Evolutionary conservation across 768 basidiomycete genomes (phyloP).

Genomic region (Panellus pusillus): DNA sequence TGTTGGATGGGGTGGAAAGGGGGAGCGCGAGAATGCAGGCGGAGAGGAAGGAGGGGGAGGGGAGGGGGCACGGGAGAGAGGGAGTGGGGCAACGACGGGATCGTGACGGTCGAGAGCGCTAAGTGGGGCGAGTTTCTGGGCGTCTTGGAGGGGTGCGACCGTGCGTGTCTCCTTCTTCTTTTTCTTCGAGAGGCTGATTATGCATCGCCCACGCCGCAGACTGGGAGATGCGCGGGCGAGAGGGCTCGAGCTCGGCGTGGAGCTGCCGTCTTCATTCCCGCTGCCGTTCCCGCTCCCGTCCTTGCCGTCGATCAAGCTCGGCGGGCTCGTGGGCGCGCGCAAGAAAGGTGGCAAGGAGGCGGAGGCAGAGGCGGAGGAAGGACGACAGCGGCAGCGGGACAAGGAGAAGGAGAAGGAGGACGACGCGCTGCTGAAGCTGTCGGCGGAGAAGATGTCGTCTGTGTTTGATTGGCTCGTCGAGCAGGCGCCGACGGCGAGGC

Average conservation of each 20-base stretch:
- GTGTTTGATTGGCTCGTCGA: slow-evolving; percentile 83
- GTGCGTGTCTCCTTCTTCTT: slow-evolving; percentile 42
- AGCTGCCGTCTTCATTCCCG: slow-evolving; percentile 42
- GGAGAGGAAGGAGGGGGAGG: slow-evolving; percentile 57
- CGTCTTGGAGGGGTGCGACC: slow-evolving; percentile 85
- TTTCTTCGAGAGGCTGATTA: background rate
- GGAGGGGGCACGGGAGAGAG: slow-evolving; percentile 36
- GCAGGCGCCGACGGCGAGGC: no score
- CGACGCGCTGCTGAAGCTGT: slow-evolving; percentile 61
- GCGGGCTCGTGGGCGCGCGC: slow-evolving; percentile 55
- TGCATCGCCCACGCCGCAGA: slow-evolving; percentile 38
- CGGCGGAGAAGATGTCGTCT: slow-evolving; percentile 70
- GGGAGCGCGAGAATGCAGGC: slow-evolving; percentile 43
- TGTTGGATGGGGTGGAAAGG: slow-evolving; percentile 83
- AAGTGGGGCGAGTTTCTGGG: slow-evolving; percentile 97
- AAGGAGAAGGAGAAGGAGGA: slow-evolving; percentile 6
- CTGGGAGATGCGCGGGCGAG: slow-evolving; percentile 93
- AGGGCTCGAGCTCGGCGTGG: slow-evolving; percentile 69
- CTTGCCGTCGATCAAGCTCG: slow-evolving; percentile 33
- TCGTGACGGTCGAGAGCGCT: slow-evolving; percentile 90
- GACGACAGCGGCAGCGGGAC: no score
- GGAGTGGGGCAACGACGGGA: slow-evolving; percentile 86
- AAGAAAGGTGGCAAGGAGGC: slow-evolving; percentile 47
- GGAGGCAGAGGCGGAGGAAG: background rate
- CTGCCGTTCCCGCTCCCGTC: no score